Evolutionary conservation across 1,139 yeast genomes (phyloP), one percentile per base, ranked within the genome.

Genomic region (Pneumocystis wakefieldiae): DNA sequence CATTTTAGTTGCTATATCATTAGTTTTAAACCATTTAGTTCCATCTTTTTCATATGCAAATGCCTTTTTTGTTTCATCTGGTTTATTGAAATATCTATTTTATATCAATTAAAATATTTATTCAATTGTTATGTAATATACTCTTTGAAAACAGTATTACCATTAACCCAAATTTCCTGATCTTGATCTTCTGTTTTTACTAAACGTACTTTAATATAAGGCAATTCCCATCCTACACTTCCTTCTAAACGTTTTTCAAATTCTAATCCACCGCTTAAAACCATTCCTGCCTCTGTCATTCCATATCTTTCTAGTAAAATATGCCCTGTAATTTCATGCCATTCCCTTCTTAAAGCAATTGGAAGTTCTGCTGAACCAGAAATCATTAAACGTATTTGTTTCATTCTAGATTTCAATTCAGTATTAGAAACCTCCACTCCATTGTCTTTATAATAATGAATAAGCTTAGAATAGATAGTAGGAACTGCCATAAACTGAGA

Each of bases 291-390:
- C 63, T 74, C 76, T 2, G 76, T 74, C 76, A 74, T 74, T 24
- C 76, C 76, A 64, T 74, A 74, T 42, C 76, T 68, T 65, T 74
- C 76, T 14, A 74, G 71, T 61, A 74, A 67, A 19, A 75, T 73
- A 24, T 73, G 73, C n/a, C 71, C 69, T 14, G 74, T 69, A 28
- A 72, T 66, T 38, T 65, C 62, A 48, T 73, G 71, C 76, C 76
- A 74, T 14, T 70, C 68, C 37, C 67, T 66, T 55, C 76, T 67
- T 59, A 74, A 69, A 0, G 76, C 74, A 38, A 69, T 70, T 2
- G 76, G 76, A 19, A 74, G 69, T 2, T 76, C 76, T 3, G 76
- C 76, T 4, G 76, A 73, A 3, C 76, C 76, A 63, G 76, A 73
- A 75, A 74, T 73, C 37, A 73, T 75, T 58, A 74, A 68, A 39